Conservation (phyloP, 177 flowering plant species). For the Vitis hybrid region DNA sequence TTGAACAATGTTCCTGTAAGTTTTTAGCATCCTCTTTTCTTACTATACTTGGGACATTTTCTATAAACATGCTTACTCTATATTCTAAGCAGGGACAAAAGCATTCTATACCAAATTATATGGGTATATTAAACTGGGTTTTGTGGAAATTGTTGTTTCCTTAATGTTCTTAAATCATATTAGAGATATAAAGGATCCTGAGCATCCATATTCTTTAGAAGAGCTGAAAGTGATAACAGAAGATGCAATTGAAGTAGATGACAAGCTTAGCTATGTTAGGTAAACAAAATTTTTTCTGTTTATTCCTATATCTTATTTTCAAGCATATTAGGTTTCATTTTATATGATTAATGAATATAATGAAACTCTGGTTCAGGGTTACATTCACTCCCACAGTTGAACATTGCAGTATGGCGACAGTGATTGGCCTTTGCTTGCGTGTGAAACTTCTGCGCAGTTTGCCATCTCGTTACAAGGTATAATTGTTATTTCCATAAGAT, state of each 20-base stretch:
- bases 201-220: conserved; percentile 91
- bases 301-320: neutral
- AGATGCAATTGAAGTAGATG: conserved; percentile 87
- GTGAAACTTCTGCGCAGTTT: conserved; percentile 88
- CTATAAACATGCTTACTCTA: neutral
- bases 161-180: conserved; percentile 73
- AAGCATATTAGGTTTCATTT: neutral
- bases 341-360: neutral
- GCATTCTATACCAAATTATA: too few species aligned
- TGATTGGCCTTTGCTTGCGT: conserved; percentile 87
- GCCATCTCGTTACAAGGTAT: conserved; percentile 88
- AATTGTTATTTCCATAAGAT: neutral
- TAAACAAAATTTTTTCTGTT: conserved; percentile 10
- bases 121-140: too few species aligned
- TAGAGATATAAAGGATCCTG: conserved; percentile 95
- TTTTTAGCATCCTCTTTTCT: conserved; percentile 1
- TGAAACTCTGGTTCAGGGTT: conserved; percentile 50
- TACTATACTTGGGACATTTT: neutral
- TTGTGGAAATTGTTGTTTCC: conserved; percentile 13
- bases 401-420: conserved; percentile 94
- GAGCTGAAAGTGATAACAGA: conserved; percentile 87
- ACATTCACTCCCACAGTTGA: conserved; percentile 94
- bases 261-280: conserved; percentile 63
- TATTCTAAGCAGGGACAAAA: too few species aligned
- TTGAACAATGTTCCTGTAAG: neutral